Base-by-base conservation (phyloP, 2,329 filamentous ascomycete species). In the Diaporthe vaccinii region DNA sequence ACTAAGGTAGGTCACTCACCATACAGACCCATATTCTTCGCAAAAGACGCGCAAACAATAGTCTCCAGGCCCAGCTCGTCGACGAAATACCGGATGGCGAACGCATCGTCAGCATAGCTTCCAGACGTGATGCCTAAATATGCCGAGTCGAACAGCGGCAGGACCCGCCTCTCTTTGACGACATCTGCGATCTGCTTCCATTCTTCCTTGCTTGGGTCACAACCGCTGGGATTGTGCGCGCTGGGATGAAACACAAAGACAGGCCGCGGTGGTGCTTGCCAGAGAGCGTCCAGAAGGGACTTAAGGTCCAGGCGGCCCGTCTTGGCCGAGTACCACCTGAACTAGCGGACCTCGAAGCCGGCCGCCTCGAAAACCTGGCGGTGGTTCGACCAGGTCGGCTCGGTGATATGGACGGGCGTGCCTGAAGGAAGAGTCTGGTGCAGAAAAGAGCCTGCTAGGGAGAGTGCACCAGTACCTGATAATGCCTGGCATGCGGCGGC, bases 31-130 rank as follows among this genome's bases (percentile, higher is more conserved):
- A 91, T 90, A 80, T 88, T 91, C 84, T 92, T 92, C 1, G 90
- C 89, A 78, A 92, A 92, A 0, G 90, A 92, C 80, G 91, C 85
- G 62, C 89, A 89, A 4, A 92, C 84, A 71, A 88, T 87, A 4
- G 90, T 85, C 80, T 91, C 89, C 74, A 87, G 80, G 1, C 79
- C 79, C 8, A 84, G 77, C 31, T 82, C 80, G 15, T 83, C 80
- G 14, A 82, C 78, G 67, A 83, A 82, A 59, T 81, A 75, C 9
- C 79, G 78, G 31, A 83, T 79, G 1, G 81, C 80, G 77, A 78
- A 82, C 17, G 80, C 79, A 75, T 83, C 82, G 25, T 78, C 76
- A 68, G 81, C 79, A 15, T 80, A 71, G 22, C 73, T 76, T 5
- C 82, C 82, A 14, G 80, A 80, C 57, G 78, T 80, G 77, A 83